A percentile compares a stretch with the other conserved stretches of the same genome.
phyloP scores from a whole-genome alignment of 805 yeast genomes.

The Wickerhamia fluorescens region DNA sequence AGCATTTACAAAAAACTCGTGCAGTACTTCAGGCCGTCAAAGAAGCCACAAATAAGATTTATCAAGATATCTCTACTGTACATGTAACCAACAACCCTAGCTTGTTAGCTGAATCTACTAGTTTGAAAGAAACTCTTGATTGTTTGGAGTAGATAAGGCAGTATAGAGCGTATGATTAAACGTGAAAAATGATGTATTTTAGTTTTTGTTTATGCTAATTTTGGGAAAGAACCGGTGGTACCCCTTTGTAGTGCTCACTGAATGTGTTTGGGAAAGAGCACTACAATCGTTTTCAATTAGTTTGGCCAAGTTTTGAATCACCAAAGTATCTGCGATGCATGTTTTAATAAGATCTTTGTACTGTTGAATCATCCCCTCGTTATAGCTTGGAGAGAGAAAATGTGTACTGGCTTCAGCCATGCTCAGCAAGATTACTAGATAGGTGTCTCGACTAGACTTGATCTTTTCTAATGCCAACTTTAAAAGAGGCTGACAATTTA shows the following conservation, averaged over 20 bases:
- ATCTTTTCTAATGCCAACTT: slow-evolving; percentile 6
- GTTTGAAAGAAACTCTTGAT: slow-evolving; percentile 5
- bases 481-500: slow-evolving; percentile 6
- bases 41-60: slow-evolving; percentile 20
- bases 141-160: no score
- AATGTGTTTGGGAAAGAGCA: no score
- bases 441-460: slow-evolving; percentile 1
- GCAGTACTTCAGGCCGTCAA: slow-evolving; percentile 24
- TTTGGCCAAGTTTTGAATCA: slow-evolving; percentile 5
- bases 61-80: slow-evolving; percentile 17
- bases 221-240: slow-evolving; percentile 21
- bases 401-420: no score
- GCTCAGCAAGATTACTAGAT: no score
- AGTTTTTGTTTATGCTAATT: slow-evolving; percentile 4
- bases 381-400: no score
- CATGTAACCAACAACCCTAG: slow-evolving; percentile 10
- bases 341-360: slow-evolving; percentile 12
- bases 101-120: slow-evolving; percentile 5
- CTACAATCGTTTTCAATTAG: no score
- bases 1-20: slow-evolving; percentile 18
- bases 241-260: slow-evolving; percentile 9
- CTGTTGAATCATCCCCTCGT: slow-evolving; percentile 9
- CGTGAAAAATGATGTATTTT: no score
- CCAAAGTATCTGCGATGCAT: slow-evolving; percentile 10
- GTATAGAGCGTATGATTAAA: no score